A percentile compares a stretch with the other conserved stretches of the same genome.
Evolutionary conservation across 1,139 yeast genomes (phyloP).

Genomic region (Taphrina flavorubra): DNA sequence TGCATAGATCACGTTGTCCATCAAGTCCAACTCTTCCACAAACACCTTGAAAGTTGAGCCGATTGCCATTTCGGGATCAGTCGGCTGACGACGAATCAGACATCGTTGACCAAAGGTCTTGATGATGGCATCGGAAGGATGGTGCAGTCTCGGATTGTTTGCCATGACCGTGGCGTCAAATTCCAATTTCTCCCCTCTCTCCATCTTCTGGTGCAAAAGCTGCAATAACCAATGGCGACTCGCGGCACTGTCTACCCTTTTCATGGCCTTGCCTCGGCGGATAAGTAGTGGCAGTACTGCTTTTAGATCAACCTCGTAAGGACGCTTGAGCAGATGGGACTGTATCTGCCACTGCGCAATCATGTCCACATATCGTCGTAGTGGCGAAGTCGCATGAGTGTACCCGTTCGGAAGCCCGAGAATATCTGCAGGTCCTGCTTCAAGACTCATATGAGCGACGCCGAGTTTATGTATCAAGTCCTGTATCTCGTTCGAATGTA

Average conservation of each 20-base stretch:
- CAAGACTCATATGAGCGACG: conserved; percentile 6
- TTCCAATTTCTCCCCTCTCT: conserved; percentile 1
- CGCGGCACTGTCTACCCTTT: conserved; percentile 1
- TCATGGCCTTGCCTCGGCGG: conserved; percentile 23
- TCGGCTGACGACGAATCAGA: conserved; percentile 12
- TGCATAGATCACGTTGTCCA: conserved; percentile 24
- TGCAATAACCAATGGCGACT: conserved; percentile 23
- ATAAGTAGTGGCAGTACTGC: neutral
- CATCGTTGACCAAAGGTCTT: neutral
- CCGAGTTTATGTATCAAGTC: conserved; percentile 12
- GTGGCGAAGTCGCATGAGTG: conserved; percentile 84
- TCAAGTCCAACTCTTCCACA: conserved; percentile 21
- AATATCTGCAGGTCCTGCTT: conserved; percentile 43
- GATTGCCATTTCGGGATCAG: conserved; percentile 12
- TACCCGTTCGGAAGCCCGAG: conserved; percentile 55
- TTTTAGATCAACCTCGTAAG: conserved; percentile 24
- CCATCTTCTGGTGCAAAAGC: conserved; percentile 13
- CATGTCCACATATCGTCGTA: conserved; percentile 83
- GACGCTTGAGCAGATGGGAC: conserved; percentile 50
- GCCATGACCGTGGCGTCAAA: conserved; percentile 10
- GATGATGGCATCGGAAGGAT: conserved; percentile 21
- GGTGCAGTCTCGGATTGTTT: conserved; percentile 10
- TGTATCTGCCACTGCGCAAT: conserved; percentile 77
- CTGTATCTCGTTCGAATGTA: neutral
- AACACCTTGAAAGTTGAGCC: conserved; percentile 11